Base-by-base conservation (phyloP, 371 early-diverging fungal genomes). In the Chytridium lagenaria region DNA sequence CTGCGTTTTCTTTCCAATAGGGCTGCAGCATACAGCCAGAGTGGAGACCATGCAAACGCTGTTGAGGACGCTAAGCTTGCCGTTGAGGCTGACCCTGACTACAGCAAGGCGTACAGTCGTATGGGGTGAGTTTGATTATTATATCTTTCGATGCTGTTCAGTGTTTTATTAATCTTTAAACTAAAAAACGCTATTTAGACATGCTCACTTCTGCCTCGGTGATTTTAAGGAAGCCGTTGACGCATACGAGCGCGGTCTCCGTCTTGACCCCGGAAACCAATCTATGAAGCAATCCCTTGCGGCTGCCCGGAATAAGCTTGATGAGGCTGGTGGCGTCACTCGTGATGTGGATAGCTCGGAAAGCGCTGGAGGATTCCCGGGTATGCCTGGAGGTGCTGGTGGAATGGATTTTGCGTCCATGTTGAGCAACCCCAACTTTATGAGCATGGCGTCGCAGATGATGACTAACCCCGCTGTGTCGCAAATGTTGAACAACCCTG, bases 401-500 rank as follows among this genome's bases (percentile, higher is more conserved):
- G 89, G 89, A 59, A 81, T 90, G 73, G 92, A 92, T 78, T 75
- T 92, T 59, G 87, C 83, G 12, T 76, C 91, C 59, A 82, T 97
- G 82, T 81, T 96, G 87, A 92, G 81, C 80, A 95, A 97, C 86
- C 98, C 98, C 31, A 90, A 89, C 31, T 81, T 97, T 74, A 96
- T 95, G 95, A 86, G 83, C 78, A 96, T 96, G 97, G 96, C 95
- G 2, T 90, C 91, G 76, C 91, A 90, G 83, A 94, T 96, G 94
- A 95, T 95, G 96, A 88, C 87, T 55, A 95, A 94, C 51, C 95
- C 95, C 66, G 93, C 92, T 26, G 84, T 96, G 69, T 88, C 90
- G 71, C 81, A 86, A 28, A 85, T 96, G 81, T 90, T 95, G 92
- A 92, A 88, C 80, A 96, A 97, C 86, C 97, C 97, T 5, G 90